phyloP scores from a whole-genome alignment of 345 rosid species.

The Syzygium aqueum region DNA sequence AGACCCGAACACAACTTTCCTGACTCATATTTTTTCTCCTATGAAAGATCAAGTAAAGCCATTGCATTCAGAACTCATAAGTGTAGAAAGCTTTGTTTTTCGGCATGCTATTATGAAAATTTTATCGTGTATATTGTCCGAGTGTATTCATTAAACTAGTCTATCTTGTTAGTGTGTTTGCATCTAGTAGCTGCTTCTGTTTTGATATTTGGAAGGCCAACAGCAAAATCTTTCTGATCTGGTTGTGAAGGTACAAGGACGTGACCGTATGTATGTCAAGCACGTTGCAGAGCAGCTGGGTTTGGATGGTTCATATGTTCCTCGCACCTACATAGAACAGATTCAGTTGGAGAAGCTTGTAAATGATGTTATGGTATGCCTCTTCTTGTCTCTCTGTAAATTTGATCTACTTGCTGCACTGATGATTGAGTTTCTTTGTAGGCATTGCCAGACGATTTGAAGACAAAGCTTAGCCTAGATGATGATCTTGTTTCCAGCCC shows the following conservation, averaged over 20 bases:
- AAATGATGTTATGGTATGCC: constrained; percentile 89
- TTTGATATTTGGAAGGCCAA: neutral
- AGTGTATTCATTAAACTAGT: neutral
- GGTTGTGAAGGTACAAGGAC: constrained; percentile 80
- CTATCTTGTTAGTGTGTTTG: neutral
- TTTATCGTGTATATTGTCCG: neutral
- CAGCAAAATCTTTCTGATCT: neutral
- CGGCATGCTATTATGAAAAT: neutral
- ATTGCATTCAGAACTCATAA: neutral
- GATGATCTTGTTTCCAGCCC: constrained; percentile 88
- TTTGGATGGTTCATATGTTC: constrained; percentile 80
- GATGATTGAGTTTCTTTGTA: constrained; percentile 16
- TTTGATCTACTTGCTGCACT: neutral
- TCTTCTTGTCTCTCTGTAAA: neutral
- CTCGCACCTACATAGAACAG: constrained; percentile 95
- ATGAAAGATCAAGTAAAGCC: neutral
- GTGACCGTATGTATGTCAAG: constrained; percentile 69
- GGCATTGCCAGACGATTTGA: constrained; percentile 96
- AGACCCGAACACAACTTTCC: neutral
- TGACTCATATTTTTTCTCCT: neutral
- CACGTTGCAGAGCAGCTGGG: constrained; percentile 69
- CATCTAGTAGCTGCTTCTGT: neutral
- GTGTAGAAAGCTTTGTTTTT: neutral
- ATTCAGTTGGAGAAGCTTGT: constrained; percentile 97
- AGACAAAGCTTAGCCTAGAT: constrained; percentile 84